A percentile compares a stretch with the other conserved stretches of the same genome.
phyloP scores from a whole-genome alignment of 257 asterid genomes.

The Petrea volubilis region DNA sequence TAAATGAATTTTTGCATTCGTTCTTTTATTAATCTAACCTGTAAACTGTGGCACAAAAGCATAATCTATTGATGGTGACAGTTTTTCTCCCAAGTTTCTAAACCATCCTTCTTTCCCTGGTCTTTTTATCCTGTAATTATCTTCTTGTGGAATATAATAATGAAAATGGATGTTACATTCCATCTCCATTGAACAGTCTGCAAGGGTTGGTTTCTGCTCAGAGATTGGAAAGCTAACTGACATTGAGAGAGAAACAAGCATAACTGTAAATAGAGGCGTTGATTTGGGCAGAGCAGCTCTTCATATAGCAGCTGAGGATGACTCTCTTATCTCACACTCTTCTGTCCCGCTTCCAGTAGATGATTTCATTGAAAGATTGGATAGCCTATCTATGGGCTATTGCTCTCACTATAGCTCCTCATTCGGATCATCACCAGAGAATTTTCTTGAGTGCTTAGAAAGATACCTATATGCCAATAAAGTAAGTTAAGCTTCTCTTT shows the following conservation, averaged over 20 bases:
- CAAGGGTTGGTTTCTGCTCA: constrained; percentile 62
- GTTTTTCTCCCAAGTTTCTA: background rate
- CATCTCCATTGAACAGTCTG: constrained; percentile 48
- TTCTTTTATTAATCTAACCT: background rate
- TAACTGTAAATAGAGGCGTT: constrained; percentile 55
- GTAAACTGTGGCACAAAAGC: background rate
- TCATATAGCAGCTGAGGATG: constrained; percentile 82
- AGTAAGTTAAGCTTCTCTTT: constrained; percentile 41
- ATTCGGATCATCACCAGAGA: constrained; percentile 58
- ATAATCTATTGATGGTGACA: background rate
- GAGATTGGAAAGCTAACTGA: constrained; percentile 52
- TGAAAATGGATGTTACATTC: background rate
- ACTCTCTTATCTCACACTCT: constrained; percentile 77
- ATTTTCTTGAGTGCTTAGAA: constrained; percentile 58
- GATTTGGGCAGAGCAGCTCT: constrained; percentile 74
- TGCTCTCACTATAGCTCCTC: constrained; percentile 72
- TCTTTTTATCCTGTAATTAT: background rate
- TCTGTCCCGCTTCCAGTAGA: constrained; percentile 92
- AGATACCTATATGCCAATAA: constrained; percentile 63
- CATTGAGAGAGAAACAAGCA: constrained; percentile 73
- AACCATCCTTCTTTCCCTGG: constrained; percentile 1
- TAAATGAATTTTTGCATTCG: background rate
- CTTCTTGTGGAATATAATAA: constrained; percentile 12
- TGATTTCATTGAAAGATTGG: constrained; percentile 65
- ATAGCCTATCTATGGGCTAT: constrained; percentile 68